A percentile compares a stretch with the other conserved stretches of the same genome.
phyloP scores from a whole-genome alignment of 2,329 filamentous ascomycete species.

The Chrysosporium keratinophilum region DNA sequence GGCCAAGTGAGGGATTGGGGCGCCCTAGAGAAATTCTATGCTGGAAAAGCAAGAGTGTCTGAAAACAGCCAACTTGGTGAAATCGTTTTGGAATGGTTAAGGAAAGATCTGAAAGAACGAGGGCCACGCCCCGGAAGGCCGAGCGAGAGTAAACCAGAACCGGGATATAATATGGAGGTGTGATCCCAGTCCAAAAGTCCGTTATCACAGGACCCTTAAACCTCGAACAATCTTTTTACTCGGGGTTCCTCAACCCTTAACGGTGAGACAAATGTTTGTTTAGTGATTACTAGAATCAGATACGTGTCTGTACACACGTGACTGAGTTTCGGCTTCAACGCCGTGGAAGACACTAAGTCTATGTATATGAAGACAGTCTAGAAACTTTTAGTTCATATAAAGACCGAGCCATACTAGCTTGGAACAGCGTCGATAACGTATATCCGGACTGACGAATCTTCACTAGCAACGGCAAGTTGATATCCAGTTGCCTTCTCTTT shows the following conservation, averaged over 20 bases:
- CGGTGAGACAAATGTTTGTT: constrained; percentile 14
- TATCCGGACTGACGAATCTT: constrained; percentile 36
- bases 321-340: constrained; percentile 18
- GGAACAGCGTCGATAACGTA: constrained; percentile 29
- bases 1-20: constrained; percentile 84
- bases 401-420: neutral
- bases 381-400: constrained; percentile 16
- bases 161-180: constrained; percentile 10
- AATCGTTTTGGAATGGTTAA: constrained; percentile 78
- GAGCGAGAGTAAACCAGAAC: constrained; percentile 28
- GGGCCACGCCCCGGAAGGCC: constrained; percentile 61
- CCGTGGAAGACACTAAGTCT: constrained; percentile 8
- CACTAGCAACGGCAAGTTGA: constrained; percentile 38
- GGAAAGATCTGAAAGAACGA: constrained; percentile 64
- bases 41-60: constrained; percentile 40
- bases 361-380: constrained; percentile 2
- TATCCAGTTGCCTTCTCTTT: constrained; percentile 15
- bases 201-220: neutral
- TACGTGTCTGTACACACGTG: constrained; percentile 14
- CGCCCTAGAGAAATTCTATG: constrained; percentile 57
- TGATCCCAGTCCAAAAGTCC: neutral
- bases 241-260: constrained; percentile 13
- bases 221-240: neutral
- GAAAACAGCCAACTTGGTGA: constrained; percentile 81
- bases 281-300: neutral